Conservation (phyloP, 2,329 filamentous ascomycete species). For the Nigrograna mackinnonii region DNA sequence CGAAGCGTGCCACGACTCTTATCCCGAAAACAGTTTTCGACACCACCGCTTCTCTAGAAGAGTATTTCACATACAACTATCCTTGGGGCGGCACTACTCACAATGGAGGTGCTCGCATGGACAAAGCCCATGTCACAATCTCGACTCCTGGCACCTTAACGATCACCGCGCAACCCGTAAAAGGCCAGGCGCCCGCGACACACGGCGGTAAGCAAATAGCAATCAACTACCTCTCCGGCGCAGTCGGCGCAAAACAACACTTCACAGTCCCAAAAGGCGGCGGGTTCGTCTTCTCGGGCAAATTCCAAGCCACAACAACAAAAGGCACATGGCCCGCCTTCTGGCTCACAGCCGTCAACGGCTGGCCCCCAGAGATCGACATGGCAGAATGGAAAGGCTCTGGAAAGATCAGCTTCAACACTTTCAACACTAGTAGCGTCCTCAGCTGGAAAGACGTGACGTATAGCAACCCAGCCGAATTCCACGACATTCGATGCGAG, state of each 20-base stretch:
- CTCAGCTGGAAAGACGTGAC: constrained; percentile 53
- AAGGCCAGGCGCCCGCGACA: constrained; percentile 41
- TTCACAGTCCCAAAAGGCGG: constrained; percentile 44
- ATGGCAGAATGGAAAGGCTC: constrained; percentile 64
- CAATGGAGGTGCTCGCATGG: constrained; percentile 62
- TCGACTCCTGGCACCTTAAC: constrained; percentile 45
- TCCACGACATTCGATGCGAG: constrained; percentile 56
- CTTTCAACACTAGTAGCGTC: constrained; percentile 54
- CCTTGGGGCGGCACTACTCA: constrained; percentile 60
- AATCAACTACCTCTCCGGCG: constrained; percentile 59
- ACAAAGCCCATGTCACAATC: constrained; percentile 49
- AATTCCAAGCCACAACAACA: constrained; percentile 43
- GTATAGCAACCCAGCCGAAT: constrained; percentile 52
- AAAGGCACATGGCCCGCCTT: constrained; percentile 62
- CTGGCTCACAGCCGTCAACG: constrained; percentile 59
- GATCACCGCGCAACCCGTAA: constrained; percentile 52
- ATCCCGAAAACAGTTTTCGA: constrained; percentile 35
- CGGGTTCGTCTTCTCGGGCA: constrained; percentile 44
- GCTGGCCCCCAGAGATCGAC: constrained; percentile 64
- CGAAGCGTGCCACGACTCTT: constrained; percentile 22
- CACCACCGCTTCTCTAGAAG: constrained; percentile 30
- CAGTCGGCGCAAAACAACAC: constrained; percentile 46
- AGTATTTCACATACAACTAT: constrained; percentile 58
- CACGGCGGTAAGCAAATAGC: constrained; percentile 30
- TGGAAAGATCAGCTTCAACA: constrained; percentile 61